Evolutionary conservation across 768 basidiomycete species (phyloP), one percentile per base, ranked within the genome.

Genomic region (Crepidotus variabilis): DNA sequence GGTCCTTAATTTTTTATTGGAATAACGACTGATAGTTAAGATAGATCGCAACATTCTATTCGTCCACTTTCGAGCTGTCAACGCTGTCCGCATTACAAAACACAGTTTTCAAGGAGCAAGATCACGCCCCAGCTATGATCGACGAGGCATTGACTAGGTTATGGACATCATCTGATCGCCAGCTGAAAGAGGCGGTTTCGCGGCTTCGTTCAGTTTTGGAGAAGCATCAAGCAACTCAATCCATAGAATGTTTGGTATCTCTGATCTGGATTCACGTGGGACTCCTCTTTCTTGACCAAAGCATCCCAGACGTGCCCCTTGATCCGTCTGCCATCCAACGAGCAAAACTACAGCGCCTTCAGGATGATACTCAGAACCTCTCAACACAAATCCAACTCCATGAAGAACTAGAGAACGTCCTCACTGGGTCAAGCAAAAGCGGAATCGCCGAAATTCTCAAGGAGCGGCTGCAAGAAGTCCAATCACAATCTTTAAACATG

Each of bases 251-350:
- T 56, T 61, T 50, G 36, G 70, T 57, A 24, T 72, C 75, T 8
- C 61, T 66, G 22, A 72, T 66, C 55, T 95, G 88, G 85, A 73
- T 92, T 32, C 79, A 78, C 1, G 65, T 90, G 50, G 78, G 82
- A 47, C 77, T 76, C 16, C 61, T 86, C 53, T 69, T 94, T 22
- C 67, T 93, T 21, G 76, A 86, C 2, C 78, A 95, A 18, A 87
- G 88, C 65, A 77, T 98, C 36, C 94, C 97, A 0, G 81, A 92
- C 67, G 73, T 83, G 1, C 93, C 95, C 2, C 72, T 98, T 50
- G 97, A 99, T 68, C 97, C 97, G 23, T 85, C 87, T 6, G 85
- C 84, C 21, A 79, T 86, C 33, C 77, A 84, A 53, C 77, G 74
- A 51, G 80, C 74, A 49, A 72, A 74, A 0, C 63, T 65, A 1